These are phyloP conservation scores for Acacia pycnantha DNA, from an alignment of 331 rosid genomes.

Conservation along the genomic window DNA sequence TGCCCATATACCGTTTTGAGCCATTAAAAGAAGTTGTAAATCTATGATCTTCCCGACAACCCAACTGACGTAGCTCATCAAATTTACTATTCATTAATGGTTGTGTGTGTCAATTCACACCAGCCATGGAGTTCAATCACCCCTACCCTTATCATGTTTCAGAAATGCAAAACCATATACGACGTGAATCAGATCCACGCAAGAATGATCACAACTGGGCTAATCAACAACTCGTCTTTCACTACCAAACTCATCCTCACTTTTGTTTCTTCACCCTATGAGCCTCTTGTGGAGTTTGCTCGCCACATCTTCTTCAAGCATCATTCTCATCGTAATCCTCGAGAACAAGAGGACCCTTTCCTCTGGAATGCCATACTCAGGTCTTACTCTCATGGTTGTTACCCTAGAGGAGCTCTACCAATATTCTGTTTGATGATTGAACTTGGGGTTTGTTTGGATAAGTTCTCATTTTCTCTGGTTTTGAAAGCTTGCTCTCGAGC, in stretches of 20 bases:
- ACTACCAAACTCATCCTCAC: conserved; percentile 56
- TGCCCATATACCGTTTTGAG: not conserved
- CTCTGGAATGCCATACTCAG: conserved; percentile 73
- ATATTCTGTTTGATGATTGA: conserved; percentile 61
- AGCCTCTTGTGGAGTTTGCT: conserved; percentile 62
- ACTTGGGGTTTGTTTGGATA: conserved; percentile 61
- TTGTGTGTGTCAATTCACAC: conserved; percentile 47
- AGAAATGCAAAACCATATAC: conserved; percentile 52
- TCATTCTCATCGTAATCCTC: conserved; percentile 36
- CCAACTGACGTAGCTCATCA: not conserved
- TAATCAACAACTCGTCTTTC: conserved; percentile 35
- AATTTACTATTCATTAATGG: conserved; percentile 37
- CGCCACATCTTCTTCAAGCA: conserved; percentile 61
- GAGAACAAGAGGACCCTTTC: conserved; percentile 53
- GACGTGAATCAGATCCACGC: conserved; percentile 66
- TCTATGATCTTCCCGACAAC: not conserved
- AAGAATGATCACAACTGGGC: conserved; percentile 54
- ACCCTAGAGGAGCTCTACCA: conserved; percentile 51
- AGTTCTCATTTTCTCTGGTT: conserved; percentile 58
- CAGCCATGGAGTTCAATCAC: conserved; percentile 60
- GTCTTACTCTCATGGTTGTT: conserved; percentile 72
- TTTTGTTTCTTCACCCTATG: conserved; percentile 61
- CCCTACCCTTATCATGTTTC: conserved; percentile 42
- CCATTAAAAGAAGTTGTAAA: not conserved
- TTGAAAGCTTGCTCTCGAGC: conserved; percentile 66